These are phyloP conservation scores for Cladophialophora yegresii DNA, from an alignment of 2,329 filamentous ascomycete genomes.

Conservation along the genomic window DNA sequence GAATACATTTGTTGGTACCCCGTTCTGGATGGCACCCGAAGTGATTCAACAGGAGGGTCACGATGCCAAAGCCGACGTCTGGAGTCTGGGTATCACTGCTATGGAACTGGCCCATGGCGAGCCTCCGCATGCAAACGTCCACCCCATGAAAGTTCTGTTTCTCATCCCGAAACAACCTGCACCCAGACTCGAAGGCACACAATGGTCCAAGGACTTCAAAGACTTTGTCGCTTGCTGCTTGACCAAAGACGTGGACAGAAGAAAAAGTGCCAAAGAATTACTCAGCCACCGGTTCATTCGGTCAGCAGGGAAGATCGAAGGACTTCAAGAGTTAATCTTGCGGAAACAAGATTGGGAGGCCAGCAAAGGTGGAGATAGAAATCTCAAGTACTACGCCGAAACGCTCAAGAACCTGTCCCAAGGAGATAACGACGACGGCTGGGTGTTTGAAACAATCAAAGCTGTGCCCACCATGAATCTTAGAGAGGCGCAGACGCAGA, in stretches of 20 bases:
- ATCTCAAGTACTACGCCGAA: conserved; percentile 89
- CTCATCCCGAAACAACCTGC: conserved; percentile 86
- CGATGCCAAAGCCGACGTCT: conserved; percentile 90
- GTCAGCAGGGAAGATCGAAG: conserved; percentile 82
- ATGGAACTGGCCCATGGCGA: conserved; percentile 88
- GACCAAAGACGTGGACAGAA: conserved; percentile 83
- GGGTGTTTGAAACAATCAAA: conserved; percentile 94
- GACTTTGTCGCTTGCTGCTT: conserved; percentile 90
- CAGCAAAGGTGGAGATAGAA: conserved; percentile 66
- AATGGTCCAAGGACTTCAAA: conserved; percentile 87
- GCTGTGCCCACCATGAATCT: conserved; percentile 62
- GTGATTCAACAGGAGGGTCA: conserved; percentile 84
- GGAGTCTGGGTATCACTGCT: conserved; percentile 88
- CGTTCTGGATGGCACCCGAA: conserved; percentile 96
- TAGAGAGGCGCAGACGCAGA: conserved; percentile 53
- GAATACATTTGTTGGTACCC: conserved; percentile 96
- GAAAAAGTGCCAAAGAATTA: conserved; percentile 83
- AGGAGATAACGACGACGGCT: conserved; percentile 76
- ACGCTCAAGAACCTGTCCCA: conserved; percentile 72
- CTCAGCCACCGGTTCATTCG: conserved; percentile 86
- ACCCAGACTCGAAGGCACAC: conserved; percentile 74
- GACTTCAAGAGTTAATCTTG: conserved; percentile 79
- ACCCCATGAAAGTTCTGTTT: conserved; percentile 93
- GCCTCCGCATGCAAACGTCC: conserved; percentile 79
- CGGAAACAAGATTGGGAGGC: conserved; percentile 81